phyloP scores from a whole-genome alignment of 2,329 filamentous ascomycete genomes.

The Capronia americana region DNA sequence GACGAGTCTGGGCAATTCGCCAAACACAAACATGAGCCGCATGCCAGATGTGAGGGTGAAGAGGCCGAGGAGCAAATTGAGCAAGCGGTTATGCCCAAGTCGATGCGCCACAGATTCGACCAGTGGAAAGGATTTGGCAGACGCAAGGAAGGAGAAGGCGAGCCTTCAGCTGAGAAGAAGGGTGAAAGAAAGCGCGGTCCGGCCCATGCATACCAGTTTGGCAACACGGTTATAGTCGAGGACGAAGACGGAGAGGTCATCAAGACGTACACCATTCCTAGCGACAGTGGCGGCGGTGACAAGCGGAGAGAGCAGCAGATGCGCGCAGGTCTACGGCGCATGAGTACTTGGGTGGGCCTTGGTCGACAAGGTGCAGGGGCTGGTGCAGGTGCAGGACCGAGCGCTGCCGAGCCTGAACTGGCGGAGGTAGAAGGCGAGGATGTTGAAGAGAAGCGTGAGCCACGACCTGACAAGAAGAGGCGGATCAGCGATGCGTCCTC shows the following conservation, averaged over 20 bases:
- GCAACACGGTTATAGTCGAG: slow-evolving; percentile 73
- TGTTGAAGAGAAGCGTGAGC: slow-evolving; percentile 38
- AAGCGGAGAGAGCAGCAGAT: slow-evolving; percentile 44
- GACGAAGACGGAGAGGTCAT: slow-evolving; percentile 72
- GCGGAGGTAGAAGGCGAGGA: slow-evolving; percentile 41
- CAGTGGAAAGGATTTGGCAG: slow-evolving; percentile 53
- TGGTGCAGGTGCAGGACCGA: slow-evolving; percentile 29
- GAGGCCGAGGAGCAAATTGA: slow-evolving; percentile 49
- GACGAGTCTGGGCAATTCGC: slow-evolving; percentile 56
- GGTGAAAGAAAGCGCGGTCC: slow-evolving; percentile 56
- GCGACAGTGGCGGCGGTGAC: slow-evolving; percentile 39
- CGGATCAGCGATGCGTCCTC: slow-evolving; percentile 22
- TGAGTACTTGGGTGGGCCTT: slow-evolving; percentile 67
- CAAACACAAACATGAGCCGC: slow-evolving; percentile 53
- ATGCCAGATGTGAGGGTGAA: slow-evolving; percentile 53
- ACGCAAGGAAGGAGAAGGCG: slow-evolving; percentile 44
- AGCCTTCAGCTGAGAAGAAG: slow-evolving; percentile 37
- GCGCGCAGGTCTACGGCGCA: slow-evolving; percentile 60
- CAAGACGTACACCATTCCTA: slow-evolving; percentile 70
- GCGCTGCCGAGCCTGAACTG: slow-evolving; percentile 36
- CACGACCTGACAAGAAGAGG: slow-evolving; percentile 42
- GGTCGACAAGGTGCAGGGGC: slow-evolving; percentile 29
- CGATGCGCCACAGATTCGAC: slow-evolving; percentile 56
- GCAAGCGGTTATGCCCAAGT: slow-evolving; percentile 46
- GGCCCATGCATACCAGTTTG: slow-evolving; percentile 71